Evolutionary conservation across 306 rosid species (phyloP).

Genomic region (Cucumis cinereus): DNA sequence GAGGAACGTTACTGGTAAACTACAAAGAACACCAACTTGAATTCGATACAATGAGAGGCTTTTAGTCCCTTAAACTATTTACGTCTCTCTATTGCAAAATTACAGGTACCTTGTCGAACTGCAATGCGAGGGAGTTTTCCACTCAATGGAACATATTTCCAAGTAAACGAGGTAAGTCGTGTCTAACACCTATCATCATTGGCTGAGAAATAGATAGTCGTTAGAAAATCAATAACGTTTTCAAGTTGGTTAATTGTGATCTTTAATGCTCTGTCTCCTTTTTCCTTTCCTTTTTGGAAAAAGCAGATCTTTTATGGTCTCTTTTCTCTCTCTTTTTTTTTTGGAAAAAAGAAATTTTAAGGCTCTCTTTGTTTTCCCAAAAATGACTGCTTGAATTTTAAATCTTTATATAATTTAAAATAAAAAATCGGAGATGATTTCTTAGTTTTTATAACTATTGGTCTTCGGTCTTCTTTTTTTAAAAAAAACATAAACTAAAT

Average conservation of each 20-base stretch:
- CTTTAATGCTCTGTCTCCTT: neutral
- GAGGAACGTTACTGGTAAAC: constrained; percentile 75
- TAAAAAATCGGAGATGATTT: too few relatives aligned
- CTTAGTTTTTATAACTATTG: too few relatives aligned
- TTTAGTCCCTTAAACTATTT: neutral
- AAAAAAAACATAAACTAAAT: too few relatives aligned
- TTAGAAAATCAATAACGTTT: neutral
- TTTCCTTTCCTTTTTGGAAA: too few relatives aligned
- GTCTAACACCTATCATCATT: neutral
- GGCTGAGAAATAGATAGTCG: neutral
- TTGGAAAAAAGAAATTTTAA: too few relatives aligned
- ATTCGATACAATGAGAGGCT: neutral
- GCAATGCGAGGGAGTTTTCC: constrained; percentile 93
- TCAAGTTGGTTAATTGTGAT: neutral
- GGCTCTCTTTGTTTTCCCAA: neutral
- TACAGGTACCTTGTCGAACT: constrained; percentile 81
- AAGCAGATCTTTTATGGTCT: too few relatives aligned
- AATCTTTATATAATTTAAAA: too few relatives aligned
- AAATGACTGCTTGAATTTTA: too few relatives aligned
- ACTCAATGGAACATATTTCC: constrained; percentile 86
- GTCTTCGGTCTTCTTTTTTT: too few relatives aligned
- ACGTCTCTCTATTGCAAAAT: neutral
- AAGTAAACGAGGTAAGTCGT: constrained; percentile 69
- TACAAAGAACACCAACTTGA: neutral
- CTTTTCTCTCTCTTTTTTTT: too few relatives aligned